These are phyloP conservation scores for Penicillium sp. DNA, from an alignment of 2,329 filamentous ascomycete species.

Conservation along the genomic window DNA sequence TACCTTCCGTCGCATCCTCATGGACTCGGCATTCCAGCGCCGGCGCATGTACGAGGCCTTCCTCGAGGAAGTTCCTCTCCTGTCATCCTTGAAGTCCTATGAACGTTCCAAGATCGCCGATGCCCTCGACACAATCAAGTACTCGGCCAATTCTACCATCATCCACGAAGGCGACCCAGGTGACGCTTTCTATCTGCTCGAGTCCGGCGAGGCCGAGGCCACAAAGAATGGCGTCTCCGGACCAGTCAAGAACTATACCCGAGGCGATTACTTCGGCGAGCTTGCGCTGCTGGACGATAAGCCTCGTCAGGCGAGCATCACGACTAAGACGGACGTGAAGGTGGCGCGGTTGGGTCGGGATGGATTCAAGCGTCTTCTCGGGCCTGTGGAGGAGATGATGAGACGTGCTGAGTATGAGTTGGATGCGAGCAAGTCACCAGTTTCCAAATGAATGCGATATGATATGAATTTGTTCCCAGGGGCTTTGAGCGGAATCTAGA, in stretches of 20 bases:
- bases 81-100: conserved; percentile 81
- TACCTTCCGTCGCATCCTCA: conserved; percentile 95
- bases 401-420: conserved; percentile 59
- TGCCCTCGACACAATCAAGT: conserved; percentile 89
- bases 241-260: conserved; percentile 77
- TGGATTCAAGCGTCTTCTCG: conserved; percentile 89
- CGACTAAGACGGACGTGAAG: conserved; percentile 84
- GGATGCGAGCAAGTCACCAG: conserved; percentile 29
- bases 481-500: conserved; percentile 2
- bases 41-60: conserved; percentile 97
- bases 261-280: conserved; percentile 97
- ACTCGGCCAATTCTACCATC: conserved; percentile 74
- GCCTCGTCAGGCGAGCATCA: conserved; percentile 84
- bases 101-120: conserved; percentile 98
- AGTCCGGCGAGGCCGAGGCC: conserved; percentile 82
- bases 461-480: conserved; percentile 18
- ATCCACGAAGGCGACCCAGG: conserved; percentile 91
- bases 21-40: conserved; percentile 96
- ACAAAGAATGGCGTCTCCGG: conserved; percentile 73
- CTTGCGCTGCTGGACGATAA: conserved; percentile 90
- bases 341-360: conserved; percentile 90
- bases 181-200: conserved; percentile 87
- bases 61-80: conserved; percentile 86
- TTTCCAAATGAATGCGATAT: conserved; percentile 26
- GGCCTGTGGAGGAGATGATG: conserved; percentile 93